Percentiles rank a stretch among this genome's conserved stretches.
Conservation (phyloP, 768 basidiomycete genomes). For the Glaciozyma antarctica region DNA sequence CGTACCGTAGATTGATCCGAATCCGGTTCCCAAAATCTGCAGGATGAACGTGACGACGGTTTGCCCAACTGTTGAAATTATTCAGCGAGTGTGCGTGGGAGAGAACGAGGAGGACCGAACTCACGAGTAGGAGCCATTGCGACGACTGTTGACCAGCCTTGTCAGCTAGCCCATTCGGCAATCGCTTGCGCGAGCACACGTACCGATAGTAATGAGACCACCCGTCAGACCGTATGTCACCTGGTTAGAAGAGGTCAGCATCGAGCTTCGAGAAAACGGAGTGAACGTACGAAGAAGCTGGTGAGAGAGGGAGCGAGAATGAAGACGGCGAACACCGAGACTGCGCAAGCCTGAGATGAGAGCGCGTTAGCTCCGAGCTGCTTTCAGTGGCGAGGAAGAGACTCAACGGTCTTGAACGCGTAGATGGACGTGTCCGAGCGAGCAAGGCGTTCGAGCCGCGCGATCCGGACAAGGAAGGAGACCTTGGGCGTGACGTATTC, state of each 20-base stretch:
- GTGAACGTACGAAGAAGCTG: background rate
- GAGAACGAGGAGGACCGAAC: too few relatives aligned
- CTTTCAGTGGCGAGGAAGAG: background rate
- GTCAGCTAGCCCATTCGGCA: background rate
- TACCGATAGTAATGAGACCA: constrained; percentile 37
- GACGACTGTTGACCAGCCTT: constrained; percentile 29
- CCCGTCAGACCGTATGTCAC: constrained; percentile 26
- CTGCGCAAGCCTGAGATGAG: constrained; percentile 17
- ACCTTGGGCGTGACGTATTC: constrained; percentile 14
- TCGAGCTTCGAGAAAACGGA: constrained; percentile 32
- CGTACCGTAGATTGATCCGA: background rate
- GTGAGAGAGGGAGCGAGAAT: constrained; percentile 32
- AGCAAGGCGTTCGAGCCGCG: constrained; percentile 22
- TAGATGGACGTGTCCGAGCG: constrained; percentile 31
- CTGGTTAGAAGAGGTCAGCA: constrained; percentile 27
- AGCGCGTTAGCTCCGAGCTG: background rate
- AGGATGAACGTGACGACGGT: constrained; percentile 37
- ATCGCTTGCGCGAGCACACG: background rate
- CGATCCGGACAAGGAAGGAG: constrained; percentile 24
- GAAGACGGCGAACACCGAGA: constrained; percentile 34
- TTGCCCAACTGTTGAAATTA: constrained; percentile 23
- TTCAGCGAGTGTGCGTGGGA: too few relatives aligned
- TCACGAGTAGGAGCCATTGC: constrained; percentile 35
- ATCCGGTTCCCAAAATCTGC: constrained; percentile 22
- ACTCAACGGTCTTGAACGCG: constrained; percentile 33